Conservation (phyloP, 2,329 filamentous ascomycete genomes). For the Colletotrichum sp. region DNA sequence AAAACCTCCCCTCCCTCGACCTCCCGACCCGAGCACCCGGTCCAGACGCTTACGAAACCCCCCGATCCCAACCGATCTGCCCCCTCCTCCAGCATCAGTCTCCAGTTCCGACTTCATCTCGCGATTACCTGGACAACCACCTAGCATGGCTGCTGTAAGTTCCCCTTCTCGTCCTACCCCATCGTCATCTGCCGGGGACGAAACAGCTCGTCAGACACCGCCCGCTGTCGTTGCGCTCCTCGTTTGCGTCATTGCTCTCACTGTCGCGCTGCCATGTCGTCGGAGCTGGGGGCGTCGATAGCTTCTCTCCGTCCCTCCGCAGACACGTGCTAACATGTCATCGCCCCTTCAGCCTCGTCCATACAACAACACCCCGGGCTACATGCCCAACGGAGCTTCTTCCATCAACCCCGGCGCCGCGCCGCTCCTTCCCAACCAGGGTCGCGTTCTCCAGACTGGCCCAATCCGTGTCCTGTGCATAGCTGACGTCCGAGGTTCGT, state of each 20-base stretch:
- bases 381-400: slow-evolving; percentile 67
- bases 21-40: slow-evolving; percentile 12
- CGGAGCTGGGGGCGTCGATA: not conserved
- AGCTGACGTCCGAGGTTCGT: slow-evolving; percentile 73
- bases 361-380: slow-evolving; percentile 60
- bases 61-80: slow-evolving; percentile 11
- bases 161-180: not conserved
- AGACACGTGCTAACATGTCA: slow-evolving; percentile 12
- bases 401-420: slow-evolving; percentile 63
- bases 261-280: not conserved
- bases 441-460: slow-evolving; percentile 69
- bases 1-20: not conserved
- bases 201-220: not conserved
- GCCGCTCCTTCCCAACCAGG: slow-evolving; percentile 71
- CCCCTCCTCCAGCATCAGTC: slow-evolving; percentile 6
- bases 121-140: slow-evolving; percentile 18
- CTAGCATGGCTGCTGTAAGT: slow-evolving; percentile 25
- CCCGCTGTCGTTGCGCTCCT: not conserved
- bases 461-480: slow-evolving; percentile 73
- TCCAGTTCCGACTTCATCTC: slow-evolving; percentile 3
- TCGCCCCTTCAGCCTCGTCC: slow-evolving; percentile 39
- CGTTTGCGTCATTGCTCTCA: not conserved
- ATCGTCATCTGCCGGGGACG: not conserved
- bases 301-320: slow-evolving; percentile 10
- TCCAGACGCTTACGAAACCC: slow-evolving; percentile 8